These are phyloP conservation scores for Chrysoporthe puriensis DNA, from an alignment of 2,329 filamentous ascomycete genomes.

Conservation along the genomic window DNA sequence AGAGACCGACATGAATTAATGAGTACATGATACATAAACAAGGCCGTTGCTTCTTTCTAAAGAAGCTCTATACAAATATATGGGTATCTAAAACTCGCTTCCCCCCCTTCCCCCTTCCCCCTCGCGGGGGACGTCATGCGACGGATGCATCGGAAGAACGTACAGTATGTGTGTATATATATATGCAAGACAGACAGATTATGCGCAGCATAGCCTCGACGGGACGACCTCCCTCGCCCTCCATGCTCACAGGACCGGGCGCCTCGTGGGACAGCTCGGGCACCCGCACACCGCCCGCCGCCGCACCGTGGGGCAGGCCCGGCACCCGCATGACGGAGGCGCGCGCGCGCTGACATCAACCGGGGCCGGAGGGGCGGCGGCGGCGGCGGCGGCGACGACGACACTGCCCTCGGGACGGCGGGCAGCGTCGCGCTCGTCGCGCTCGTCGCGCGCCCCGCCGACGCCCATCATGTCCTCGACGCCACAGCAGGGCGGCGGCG, in stretches of 20 bases:
- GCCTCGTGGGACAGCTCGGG: constrained; percentile 13
- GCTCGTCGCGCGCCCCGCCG: not conserved
- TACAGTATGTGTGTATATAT: no score
- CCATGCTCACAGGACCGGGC: not conserved
- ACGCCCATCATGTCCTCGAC: not conserved
- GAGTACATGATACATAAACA: no score
- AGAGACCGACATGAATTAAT: no score
- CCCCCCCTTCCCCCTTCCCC: not conserved
- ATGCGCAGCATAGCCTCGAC: not conserved
- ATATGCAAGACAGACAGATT: not conserved
- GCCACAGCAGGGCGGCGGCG: not conserved
- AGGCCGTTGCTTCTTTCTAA: no score
- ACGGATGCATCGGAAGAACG: not conserved
- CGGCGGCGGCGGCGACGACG: constrained; percentile 12
- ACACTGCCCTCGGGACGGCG: constrained; percentile 7
- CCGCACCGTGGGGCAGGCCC: constrained; percentile 15
- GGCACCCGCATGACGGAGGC: constrained; percentile 14
- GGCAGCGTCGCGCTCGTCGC: not conserved
- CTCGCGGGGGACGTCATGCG: not conserved
- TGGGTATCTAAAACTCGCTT: constrained; percentile 1
- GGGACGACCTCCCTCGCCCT: no score
- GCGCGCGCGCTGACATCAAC: constrained; percentile 7
- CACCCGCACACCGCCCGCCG: constrained; percentile 23
- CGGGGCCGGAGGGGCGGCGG: not conserved
- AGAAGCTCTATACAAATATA: not conserved